Base-by-base conservation (phyloP, 768 basidiomycete genomes). In the Mycena capillaripes region DNA sequence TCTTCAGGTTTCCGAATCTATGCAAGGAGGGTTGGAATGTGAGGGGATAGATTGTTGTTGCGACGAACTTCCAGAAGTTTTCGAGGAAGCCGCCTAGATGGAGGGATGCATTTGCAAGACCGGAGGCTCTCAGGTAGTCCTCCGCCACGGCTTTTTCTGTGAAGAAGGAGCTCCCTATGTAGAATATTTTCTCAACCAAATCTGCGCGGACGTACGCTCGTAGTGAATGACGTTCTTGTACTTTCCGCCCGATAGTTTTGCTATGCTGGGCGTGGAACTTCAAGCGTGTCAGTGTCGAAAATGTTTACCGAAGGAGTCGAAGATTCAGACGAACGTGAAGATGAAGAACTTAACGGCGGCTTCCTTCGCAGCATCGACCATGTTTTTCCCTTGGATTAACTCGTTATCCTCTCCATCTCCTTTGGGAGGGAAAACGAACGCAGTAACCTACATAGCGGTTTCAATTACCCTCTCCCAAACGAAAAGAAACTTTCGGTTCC, bases 341-440 rank as follows among this genome's bases (percentile, higher is more conserved):
- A 61, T 32, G 38, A 61, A 30, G 29, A 61, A 61, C 30, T 61
- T 61, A 25, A 61, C 60, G 38, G 11, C 38, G 7, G 38, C 38
- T 38, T 38, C 38, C 16, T 38, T 38, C 7, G 38, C 38, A 2
- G 60, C 60, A 25, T 61, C 60, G 42, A 61, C 29, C 21, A 61
- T 61, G 16, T 61, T 46, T 10, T 21, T 25, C n/a, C 60, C 60
- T 21, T 61, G 60, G 8, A 21, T n/a, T 1, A 61, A 4, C 16
- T 61, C 60, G 29, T 46, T 34, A 25, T 29, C 60, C 40, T 44
- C 44, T 0, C 11, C 57, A 5, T 30, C 42, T 44, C 16, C 42
- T 2, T 21, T 44, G 42, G 19, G 40, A 10, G 32, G 23, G 25
- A 44, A 29, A 19, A 25, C 12, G 4, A 25, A 23, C 9, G 36